Percentiles rank a stretch among this genome's conserved stretches.
Conservation (phyloP, 225 moss, liverwort and hornwort species). For the Pleurozium schreberi region DNA sequence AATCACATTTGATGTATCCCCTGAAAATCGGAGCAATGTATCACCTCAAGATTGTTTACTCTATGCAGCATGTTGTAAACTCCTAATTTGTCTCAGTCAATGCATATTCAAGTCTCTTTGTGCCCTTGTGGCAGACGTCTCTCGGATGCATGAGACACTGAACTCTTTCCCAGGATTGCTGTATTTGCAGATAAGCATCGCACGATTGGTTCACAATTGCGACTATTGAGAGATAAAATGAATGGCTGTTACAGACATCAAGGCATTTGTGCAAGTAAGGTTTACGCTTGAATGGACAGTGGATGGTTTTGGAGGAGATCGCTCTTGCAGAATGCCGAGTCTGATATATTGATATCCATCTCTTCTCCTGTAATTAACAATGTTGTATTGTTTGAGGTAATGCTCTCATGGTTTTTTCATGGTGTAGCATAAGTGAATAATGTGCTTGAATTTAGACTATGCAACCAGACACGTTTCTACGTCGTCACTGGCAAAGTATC, state of each 20-base stretch:
- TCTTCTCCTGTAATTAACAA: background rate
- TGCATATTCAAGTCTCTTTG: background rate
- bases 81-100: background rate
- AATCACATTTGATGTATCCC: background rate
- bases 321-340: too few species aligned
- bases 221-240: background rate
- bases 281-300: background rate
- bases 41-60: background rate
- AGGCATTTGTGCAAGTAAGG: background rate
- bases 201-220: background rate
- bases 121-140: background rate
- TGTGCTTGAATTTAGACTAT: background rate
- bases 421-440: background rate
- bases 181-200: background rate
- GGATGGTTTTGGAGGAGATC: background rate
- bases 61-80: background rate
- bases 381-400: background rate
- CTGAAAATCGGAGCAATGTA: background rate
- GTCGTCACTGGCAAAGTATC: background rate
- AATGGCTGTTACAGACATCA: background rate
- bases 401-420: background rate
- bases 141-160: background rate
- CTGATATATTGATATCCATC: too few species aligned
- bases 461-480: background rate
- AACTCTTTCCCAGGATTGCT: background rate